Evolutionary conservation across 805 yeast species (phyloP).

Genomic region (Yarrowia sp.): DNA sequence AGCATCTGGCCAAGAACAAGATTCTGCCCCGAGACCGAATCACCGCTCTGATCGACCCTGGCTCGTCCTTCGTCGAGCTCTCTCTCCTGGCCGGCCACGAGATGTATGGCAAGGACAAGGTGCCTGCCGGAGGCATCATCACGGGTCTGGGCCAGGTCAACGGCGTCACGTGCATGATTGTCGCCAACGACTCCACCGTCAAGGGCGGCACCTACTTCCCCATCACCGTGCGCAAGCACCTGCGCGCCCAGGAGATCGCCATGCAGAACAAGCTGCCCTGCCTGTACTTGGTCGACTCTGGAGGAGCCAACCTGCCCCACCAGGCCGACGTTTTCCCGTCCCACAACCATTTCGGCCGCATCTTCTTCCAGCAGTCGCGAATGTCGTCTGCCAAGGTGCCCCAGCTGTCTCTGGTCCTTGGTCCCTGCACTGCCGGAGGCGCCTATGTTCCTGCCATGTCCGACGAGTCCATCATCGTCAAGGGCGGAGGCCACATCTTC

Average conservation of each 20-base stretch:
- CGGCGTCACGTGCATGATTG: slow-evolving; percentile 37
- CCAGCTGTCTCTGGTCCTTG: slow-evolving; percentile 38
- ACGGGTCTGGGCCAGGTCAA: slow-evolving; percentile 38
- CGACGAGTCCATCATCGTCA: slow-evolving; percentile 39
- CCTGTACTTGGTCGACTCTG: slow-evolving; percentile 37
- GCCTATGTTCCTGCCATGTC: slow-evolving; percentile 41
- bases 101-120: slow-evolving; percentile 37
- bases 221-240: slow-evolving; percentile 39
- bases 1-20: slow-evolving; percentile 36
- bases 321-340: slow-evolving; percentile 40
- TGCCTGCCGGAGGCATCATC: slow-evolving; percentile 39
- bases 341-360: slow-evolving; percentile 39
- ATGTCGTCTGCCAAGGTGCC: slow-evolving; percentile 38
- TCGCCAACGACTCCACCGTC: slow-evolving; percentile 39
- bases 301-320: slow-evolving; percentile 40
- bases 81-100: slow-evolving; percentile 37
- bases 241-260: slow-evolving; percentile 40
- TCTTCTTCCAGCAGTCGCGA: slow-evolving; percentile 38
- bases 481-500: slow-evolving; percentile 39
- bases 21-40: slow-evolving; percentile 38
- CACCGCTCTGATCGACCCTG: slow-evolving; percentile 37
- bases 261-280: slow-evolving; percentile 38
- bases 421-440: slow-evolving; percentile 41
- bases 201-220: slow-evolving; percentile 41
- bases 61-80: slow-evolving; percentile 37